Conservation (phyloP, 495 filamentous ascomycete species). For the Darksidea phi region DNA sequence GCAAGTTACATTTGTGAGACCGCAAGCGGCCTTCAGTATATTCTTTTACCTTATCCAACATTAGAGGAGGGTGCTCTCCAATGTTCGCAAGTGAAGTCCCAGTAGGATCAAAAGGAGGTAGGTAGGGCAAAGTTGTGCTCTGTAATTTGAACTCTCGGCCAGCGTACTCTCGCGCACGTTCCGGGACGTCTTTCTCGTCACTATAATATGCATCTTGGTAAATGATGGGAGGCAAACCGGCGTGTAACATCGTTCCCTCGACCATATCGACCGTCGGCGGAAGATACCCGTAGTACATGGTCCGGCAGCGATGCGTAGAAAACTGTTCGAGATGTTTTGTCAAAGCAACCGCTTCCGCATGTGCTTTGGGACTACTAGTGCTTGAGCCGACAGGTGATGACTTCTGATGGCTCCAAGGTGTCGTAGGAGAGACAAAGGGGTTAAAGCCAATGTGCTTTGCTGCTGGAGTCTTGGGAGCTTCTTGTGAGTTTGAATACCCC, state of each 20-base stretch:
- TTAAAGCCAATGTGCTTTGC: slow-evolving; percentile 6
- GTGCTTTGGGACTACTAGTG: slow-evolving; percentile 4
- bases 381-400: slow-evolving; percentile 11
- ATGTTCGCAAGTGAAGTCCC: slow-evolving; percentile 56
- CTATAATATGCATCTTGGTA: slow-evolving; percentile 89
- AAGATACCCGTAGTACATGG: slow-evolving; percentile 36
- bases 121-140: slow-evolving; percentile 70
- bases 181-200: slow-evolving; percentile 81
- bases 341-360: slow-evolving; percentile 19
- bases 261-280: slow-evolving; percentile 42
- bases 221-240: slow-evolving; percentile 56
- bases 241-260: slow-evolving; percentile 37
- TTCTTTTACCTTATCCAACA: slow-evolving; percentile 53
- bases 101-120: slow-evolving; percentile 74
- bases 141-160: slow-evolving; percentile 81
- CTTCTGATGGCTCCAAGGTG: slow-evolving; percentile 35
- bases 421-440: slow-evolving; percentile 12
- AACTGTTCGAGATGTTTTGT: slow-evolving; percentile 2
- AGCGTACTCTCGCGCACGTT: slow-evolving; percentile 76
- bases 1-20: slow-evolving; percentile 54
- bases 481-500: slow-evolving; percentile 47
- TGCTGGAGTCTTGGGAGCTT: slow-evolving; percentile 30
- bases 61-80: slow-evolving; percentile 51
- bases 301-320: slow-evolving; percentile 6
- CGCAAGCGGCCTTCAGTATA: slow-evolving; percentile 52